Conservation (phyloP, 208 protist species). For the Entamoeba invadens region DNA sequence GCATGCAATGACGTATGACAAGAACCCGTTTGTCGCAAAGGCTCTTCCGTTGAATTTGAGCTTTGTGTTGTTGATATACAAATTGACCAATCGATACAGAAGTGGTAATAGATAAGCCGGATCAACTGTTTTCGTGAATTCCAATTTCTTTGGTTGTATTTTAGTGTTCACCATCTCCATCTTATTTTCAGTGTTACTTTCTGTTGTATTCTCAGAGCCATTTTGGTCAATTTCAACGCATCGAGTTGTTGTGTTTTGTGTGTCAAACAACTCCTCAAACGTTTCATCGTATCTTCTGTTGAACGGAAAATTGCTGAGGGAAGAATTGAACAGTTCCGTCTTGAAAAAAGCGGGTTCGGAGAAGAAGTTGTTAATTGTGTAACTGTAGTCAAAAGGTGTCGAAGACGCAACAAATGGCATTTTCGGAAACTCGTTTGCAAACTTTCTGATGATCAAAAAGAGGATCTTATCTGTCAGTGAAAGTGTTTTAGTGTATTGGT, state of each 20-base stretch:
- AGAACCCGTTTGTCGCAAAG: background rate
- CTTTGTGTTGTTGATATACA: background rate
- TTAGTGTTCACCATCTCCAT: too few relatives aligned
- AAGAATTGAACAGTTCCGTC: background rate
- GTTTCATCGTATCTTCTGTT: background rate
- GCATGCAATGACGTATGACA: background rate
- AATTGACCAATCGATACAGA: background rate
- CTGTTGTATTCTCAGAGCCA: too few relatives aligned
- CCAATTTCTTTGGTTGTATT: background rate
- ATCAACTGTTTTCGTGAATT: background rate
- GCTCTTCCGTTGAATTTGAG: background rate
- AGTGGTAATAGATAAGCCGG: background rate
- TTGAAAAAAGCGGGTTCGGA: background rate
- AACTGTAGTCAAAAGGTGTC: background rate
- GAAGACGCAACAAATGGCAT: background rate
- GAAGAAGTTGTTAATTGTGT: background rate
- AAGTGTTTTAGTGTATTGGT: background rate
- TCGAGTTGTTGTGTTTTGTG: too few relatives aligned
- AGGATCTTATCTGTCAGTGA: background rate
- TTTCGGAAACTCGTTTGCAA: background rate
- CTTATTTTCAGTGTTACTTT: background rate
- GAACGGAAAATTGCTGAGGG: background rate
- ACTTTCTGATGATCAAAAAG: background rate
- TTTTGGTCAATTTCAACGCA: too few relatives aligned
- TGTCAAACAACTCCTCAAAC: too few relatives aligned